A percentile compares a stretch with the other conserved stretches of the same genome.
These are phyloP conservation scores for Phytophthora sp. DNA, from an alignment of 352 stramenopile species.

Conservation along the genomic window DNA sequence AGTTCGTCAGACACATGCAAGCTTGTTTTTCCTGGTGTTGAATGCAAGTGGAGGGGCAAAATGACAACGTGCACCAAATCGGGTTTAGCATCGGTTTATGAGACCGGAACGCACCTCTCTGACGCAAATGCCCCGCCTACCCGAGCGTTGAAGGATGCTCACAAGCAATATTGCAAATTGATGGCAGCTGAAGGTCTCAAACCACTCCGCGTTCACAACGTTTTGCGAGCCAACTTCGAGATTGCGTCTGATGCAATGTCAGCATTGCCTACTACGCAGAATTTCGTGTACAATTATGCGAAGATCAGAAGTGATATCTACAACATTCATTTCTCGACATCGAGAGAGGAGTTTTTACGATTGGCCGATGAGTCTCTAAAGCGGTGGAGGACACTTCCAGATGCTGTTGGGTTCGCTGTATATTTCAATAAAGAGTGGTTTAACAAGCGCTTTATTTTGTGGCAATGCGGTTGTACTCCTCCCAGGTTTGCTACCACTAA, in stretches of 20 bases:
- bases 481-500: slow-evolving; percentile 30
- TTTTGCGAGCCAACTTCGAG: background rate
- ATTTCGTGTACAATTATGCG: background rate
- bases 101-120: background rate
- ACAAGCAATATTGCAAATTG: slow-evolving; percentile 2
- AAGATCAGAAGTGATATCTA: slow-evolving; percentile 19
- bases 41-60: background rate
- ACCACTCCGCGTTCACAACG: background rate
- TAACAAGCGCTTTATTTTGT: slow-evolving; percentile 3
- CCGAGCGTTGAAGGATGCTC: background rate
- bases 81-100: background rate
- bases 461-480: slow-evolving; percentile 18
- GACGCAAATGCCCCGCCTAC: background rate
- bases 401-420: background rate
- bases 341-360: no score
- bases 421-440: slow-evolving; percentile 5
- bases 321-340: slow-evolving; percentile 22
- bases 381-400: no score
- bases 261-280: background rate
- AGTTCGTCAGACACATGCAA: background rate
- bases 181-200: slow-evolving; percentile 1
- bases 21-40: background rate
- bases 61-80: background rate
- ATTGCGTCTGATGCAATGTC: background rate
- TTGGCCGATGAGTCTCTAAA: no score